Conservation (phyloP, 768 basidiomycete species). For the Phaffia tasmanica region DNA sequence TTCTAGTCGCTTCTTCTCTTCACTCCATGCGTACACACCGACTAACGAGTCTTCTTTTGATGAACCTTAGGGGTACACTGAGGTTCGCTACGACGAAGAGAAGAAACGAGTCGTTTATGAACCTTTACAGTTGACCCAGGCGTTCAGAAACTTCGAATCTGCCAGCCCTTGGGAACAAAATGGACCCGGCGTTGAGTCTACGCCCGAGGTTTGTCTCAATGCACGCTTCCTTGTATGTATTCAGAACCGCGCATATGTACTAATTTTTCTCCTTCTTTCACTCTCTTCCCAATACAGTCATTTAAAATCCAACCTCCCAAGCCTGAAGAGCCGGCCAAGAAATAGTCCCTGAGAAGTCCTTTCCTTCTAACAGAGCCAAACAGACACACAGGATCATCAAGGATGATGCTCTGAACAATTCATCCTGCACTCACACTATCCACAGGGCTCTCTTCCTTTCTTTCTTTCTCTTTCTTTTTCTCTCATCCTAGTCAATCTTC, state of each 20-base stretch:
- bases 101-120: conserved; percentile 95
- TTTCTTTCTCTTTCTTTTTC: background rate
- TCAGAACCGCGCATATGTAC: background rate
- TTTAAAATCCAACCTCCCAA: conserved; percentile 45
- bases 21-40: background rate
- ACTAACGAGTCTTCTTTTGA: background rate
- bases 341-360: conserved; percentile 31
- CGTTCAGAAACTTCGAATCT: conserved; percentile 62
- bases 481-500: background rate
- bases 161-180: conserved; percentile 88
- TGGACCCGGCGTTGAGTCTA: conserved; percentile 52
- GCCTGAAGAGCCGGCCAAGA: conserved; percentile 63
- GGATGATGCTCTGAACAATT: no score
- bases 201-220: conserved; percentile 45
- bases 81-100: conserved; percentile 95
- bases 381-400: no score
- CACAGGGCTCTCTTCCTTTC: background rate
- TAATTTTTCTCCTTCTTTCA: background rate
- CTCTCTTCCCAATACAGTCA: conserved; percentile 26
- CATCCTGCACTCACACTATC: no score
- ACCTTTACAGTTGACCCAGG: conserved; percentile 92
- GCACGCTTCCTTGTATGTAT: conserved; percentile 41
- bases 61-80: conserved; percentile 75
- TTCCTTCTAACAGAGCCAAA: no score
- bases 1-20: background rate